Conservation (phyloP, 2,329 filamentous ascomycete genomes). For the Xylariaceae sp. region DNA sequence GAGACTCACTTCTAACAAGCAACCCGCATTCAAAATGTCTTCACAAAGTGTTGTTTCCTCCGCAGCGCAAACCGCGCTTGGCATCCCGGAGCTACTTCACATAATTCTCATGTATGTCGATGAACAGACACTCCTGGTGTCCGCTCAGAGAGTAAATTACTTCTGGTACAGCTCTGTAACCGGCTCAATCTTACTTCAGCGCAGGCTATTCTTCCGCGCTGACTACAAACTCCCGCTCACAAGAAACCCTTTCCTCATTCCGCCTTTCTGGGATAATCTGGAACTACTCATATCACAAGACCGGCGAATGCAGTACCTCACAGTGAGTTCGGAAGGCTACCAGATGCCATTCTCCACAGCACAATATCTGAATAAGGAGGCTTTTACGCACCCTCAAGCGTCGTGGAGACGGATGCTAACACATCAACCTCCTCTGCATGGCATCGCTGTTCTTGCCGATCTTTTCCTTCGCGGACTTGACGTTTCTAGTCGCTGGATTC, state of each 20-base stretch:
- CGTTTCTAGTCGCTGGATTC: no score
- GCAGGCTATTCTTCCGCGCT: conserved; percentile 7
- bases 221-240: background rate
- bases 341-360: no score
- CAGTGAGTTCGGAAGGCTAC: no score
- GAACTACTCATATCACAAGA: background rate
- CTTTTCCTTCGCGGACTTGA: background rate
- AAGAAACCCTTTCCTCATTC: background rate
- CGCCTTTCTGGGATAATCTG: conserved; percentile 1
- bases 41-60: no score
- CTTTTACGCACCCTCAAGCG: background rate
- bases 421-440: conserved; percentile 5
- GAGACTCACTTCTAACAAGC: no score
- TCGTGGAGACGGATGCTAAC: conserved; percentile 11
- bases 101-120: conserved; percentile 7
- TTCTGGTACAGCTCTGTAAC: conserved; percentile 4
- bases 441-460: background rate
- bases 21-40: no score
- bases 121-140: conserved; percentile 6
- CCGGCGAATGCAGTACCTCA: background rate
- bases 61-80: background rate
- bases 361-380: background rate
- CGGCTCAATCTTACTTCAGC: conserved; percentile 6
- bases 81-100: conserved; percentile 13
- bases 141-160: conserved; percentile 7